A percentile compares a stretch with the other conserved stretches of the same genome.
These are phyloP conservation scores for Rhizopus arrhizus DNA, from an alignment of 371 early-diverging fungal species.

Conservation along the genomic window DNA sequence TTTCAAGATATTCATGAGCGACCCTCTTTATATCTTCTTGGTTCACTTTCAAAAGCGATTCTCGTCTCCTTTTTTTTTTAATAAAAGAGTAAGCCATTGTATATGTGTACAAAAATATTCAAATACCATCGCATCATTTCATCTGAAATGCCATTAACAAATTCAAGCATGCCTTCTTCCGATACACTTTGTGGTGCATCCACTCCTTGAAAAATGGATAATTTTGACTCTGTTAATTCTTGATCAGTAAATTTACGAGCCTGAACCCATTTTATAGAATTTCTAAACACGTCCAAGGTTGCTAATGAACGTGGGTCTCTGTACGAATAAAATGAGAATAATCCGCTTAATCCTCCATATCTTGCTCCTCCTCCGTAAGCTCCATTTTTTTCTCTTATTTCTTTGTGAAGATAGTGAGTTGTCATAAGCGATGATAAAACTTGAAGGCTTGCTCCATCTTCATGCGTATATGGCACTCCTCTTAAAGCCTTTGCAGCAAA, in stretches of 20 bases:
- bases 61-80: constrained; percentile 64
- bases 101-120: not conserved
- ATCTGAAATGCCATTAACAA: constrained; percentile 76
- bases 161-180: constrained; percentile 83
- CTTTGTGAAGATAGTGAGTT: constrained; percentile 84
- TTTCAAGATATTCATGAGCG: constrained; percentile 68
- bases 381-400: constrained; percentile 95
- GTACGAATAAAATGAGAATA: constrained; percentile 90
- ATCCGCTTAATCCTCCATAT: constrained; percentile 73
- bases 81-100: constrained; percentile 1
- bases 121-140: constrained; percentile 82
- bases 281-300: constrained; percentile 72
- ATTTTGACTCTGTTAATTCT: constrained; percentile 89
- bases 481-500: constrained; percentile 75
- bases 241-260: constrained; percentile 54
- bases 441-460: constrained; percentile 79
- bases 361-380: constrained; percentile 93
- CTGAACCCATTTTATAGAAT: constrained; percentile 70
- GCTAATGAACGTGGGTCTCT: constrained; percentile 85
- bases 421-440: constrained; percentile 83
- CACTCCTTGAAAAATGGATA: constrained; percentile 83
- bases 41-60: constrained; percentile 70
- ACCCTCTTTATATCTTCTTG: constrained; percentile 72
- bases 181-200: constrained; percentile 86
- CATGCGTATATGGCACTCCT: constrained; percentile 83